These are phyloP conservation scores for Zygosaccharomyces rouxii DNA, from an alignment of 805 yeast genomes.

Conservation along the genomic window DNA sequence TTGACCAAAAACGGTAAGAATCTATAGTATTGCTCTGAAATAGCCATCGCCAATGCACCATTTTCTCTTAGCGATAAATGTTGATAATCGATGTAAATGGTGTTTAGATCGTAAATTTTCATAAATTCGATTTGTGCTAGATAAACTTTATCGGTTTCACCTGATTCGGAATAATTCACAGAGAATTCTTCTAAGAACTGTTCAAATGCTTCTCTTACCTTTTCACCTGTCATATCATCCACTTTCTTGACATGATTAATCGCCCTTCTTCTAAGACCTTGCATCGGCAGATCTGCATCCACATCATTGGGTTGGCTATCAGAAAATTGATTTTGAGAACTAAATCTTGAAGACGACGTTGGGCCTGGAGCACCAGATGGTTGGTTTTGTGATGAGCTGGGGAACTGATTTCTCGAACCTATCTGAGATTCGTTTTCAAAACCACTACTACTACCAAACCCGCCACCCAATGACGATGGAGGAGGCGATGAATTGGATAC, in stretches of 20 bases:
- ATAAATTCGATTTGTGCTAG: constrained; percentile 76
- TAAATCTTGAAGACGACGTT: constrained; percentile 20
- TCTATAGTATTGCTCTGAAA: constrained; percentile 86
- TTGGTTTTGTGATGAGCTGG: constrained; percentile 30
- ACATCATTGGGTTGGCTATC: constrained; percentile 18
- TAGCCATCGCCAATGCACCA: constrained; percentile 85
- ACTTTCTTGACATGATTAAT: constrained; percentile 77
- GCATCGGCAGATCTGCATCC: constrained; percentile 26
- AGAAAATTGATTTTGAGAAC: constrained; percentile 23
- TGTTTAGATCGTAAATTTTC: constrained; percentile 67
- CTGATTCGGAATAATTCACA: constrained; percentile 35
- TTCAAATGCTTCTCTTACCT: constrained; percentile 88
- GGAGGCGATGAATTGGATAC: constrained; percentile 29
- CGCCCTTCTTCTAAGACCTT: constrained; percentile 47
- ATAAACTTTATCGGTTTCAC: constrained; percentile 52
- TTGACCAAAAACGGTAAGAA: constrained; percentile 78
- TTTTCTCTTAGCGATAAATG: constrained; percentile 73
- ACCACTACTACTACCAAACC: constrained; percentile 30
- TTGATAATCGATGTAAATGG: constrained; percentile 79
- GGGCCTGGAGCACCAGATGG: constrained; percentile 9
- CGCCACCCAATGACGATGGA: constrained; percentile 30
- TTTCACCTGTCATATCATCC: constrained; percentile 86
- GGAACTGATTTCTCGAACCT: constrained; percentile 28
- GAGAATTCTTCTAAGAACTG: constrained; percentile 67
- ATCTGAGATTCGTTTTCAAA: constrained; percentile 27